These are phyloP conservation scores for Thermoascus crustaceus DNA, from an alignment of 2,329 filamentous ascomycete species.

Conservation along the genomic window DNA sequence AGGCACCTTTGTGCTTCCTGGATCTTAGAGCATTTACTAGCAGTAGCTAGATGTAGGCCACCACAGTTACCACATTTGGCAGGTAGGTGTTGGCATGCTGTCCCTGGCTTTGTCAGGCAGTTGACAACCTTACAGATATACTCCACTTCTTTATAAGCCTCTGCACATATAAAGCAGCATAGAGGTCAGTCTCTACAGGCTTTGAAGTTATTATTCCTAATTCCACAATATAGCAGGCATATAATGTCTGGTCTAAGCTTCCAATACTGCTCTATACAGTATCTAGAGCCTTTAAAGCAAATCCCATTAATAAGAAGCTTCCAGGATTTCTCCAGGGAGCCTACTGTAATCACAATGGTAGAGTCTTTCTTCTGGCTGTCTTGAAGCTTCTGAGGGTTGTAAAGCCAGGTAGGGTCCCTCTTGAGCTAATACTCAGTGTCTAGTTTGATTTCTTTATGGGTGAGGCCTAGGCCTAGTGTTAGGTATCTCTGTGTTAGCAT, in stretches of 20 bases:
- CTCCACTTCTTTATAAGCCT: background rate
- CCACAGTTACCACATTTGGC: slow-evolving; percentile 1
- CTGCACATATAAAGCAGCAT: background rate
- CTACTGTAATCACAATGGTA: background rate
- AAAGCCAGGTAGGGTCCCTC: too few relatives aligned
- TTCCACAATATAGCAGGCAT: background rate
- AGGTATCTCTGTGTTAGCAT: background rate
- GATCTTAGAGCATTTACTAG: background rate
- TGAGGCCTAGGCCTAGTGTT: background rate
- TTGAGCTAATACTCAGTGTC: too few relatives aligned
- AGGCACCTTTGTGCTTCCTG: background rate
- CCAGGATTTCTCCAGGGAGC: background rate
- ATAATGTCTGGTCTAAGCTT: background rate
- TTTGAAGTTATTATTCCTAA: background rate
- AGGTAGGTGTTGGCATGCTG: background rate
- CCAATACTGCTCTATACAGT: background rate
- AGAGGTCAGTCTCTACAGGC: background rate
- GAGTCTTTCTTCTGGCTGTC: background rate
- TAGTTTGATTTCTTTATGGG: background rate
- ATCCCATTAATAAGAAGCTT: too few relatives aligned
- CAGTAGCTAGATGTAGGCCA: background rate
- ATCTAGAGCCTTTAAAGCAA: too few relatives aligned
- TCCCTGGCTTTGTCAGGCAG: background rate
- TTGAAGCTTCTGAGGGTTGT: background rate
- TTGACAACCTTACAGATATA: too few relatives aligned